Percentiles rank a stretch among this genome's conserved stretches.
Conservation (phyloP, 345 rosid genomes). For the Citrus inodora region DNA sequence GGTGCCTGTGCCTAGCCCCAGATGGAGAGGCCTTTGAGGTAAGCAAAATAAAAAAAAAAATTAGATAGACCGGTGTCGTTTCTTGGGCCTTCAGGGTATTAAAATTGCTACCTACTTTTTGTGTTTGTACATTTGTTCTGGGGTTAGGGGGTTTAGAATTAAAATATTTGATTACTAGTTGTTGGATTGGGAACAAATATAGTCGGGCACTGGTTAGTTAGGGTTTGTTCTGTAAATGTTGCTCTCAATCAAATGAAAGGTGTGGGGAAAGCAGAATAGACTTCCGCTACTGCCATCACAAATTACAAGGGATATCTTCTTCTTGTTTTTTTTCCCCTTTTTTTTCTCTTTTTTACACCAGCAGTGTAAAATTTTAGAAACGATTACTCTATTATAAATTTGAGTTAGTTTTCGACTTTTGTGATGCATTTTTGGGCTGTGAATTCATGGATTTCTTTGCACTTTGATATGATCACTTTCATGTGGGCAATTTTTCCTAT, state of each 20-base stretch:
- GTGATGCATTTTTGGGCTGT: background rate
- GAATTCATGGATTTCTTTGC: background rate
- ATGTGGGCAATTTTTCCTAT: background rate
- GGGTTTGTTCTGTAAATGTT: slow-evolving; percentile 8
- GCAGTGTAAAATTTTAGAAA: too few relatives aligned
- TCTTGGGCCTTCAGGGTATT: slow-evolving; percentile 7
- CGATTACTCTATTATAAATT: too few relatives aligned
- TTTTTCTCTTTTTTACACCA: too few relatives aligned
- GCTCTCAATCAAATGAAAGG: background rate
- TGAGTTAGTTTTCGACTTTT: background rate
- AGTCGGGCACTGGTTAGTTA: background rate
- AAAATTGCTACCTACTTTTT: background rate
- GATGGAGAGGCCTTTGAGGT: slow-evolving; percentile 51
- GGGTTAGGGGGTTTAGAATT: slow-evolving; percentile 4
- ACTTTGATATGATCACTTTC: background rate
- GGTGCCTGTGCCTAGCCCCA: slow-evolving; percentile 70
- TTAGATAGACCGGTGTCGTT: background rate
- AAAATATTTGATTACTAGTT: slow-evolving; percentile 17
- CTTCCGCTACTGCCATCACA: background rate
- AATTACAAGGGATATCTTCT: too few relatives aligned
- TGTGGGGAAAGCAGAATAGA: background rate
- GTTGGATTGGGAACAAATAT: background rate
- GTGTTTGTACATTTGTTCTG: slow-evolving; percentile 16
- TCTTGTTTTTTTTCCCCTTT: too few relatives aligned
- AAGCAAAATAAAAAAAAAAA: background rate